phyloP scores from a whole-genome alignment of 2,329 filamentous ascomycete genomes.

The Xylariaceae sp. region DNA sequence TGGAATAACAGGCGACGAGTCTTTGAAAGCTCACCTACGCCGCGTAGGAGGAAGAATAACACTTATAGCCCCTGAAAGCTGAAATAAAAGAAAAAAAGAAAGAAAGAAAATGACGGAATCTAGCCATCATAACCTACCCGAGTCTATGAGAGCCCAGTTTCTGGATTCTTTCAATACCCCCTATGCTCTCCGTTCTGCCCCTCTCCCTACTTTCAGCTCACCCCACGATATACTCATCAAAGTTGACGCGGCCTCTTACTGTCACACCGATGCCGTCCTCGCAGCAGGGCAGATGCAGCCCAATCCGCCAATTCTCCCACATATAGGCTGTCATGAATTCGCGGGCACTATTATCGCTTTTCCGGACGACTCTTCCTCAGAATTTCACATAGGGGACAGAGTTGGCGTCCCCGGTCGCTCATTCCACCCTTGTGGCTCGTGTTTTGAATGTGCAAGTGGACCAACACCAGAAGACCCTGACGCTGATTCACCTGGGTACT shows the following conservation, averaged over 20 bases:
- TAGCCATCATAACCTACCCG: slow-evolving; percentile 20
- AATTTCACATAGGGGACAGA: slow-evolving; percentile 38
- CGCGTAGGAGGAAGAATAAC: no score
- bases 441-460: slow-evolving; percentile 47
- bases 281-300: slow-evolving; percentile 38
- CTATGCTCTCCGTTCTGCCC: slow-evolving; percentile 46
- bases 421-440: slow-evolving; percentile 49
- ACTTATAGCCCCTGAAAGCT: not conserved
- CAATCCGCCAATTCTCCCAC: slow-evolving; percentile 49
- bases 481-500: slow-evolving; percentile 48
- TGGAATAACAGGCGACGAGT: not conserved
- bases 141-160: slow-evolving; percentile 49
- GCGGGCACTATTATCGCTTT: slow-evolving; percentile 51
- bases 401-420: slow-evolving; percentile 51
- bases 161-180: slow-evolving; percentile 50
- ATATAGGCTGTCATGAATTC: slow-evolving; percentile 54
- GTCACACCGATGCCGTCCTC: slow-evolving; percentile 49
- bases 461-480: slow-evolving; percentile 34
- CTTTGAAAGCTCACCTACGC: not conserved
- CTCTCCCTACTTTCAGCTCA: slow-evolving; percentile 41
- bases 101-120: slow-evolving; percentile 1
- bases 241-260: slow-evolving; percentile 55
- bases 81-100: not conserved
- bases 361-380: slow-evolving; percentile 19
- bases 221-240: slow-evolving; percentile 52